A percentile compares a stretch with the other conserved stretches of the same genome.
These are phyloP conservation scores for Sugiyamaella castrensis DNA, from an alignment of 1,139 yeast genomes.

Conservation along the genomic window DNA sequence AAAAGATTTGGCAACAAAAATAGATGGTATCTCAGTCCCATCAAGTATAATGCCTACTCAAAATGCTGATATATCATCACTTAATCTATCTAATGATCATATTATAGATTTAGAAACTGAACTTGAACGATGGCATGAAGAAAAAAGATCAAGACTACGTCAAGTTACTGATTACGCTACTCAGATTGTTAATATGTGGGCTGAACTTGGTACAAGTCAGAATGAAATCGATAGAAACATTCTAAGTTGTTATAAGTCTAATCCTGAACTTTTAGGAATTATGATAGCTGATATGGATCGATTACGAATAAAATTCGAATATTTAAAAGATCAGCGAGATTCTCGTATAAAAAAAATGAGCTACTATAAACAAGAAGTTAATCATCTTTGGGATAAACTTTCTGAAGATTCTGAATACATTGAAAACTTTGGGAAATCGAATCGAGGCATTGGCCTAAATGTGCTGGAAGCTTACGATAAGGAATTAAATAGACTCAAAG, in stretches of 20 bases:
- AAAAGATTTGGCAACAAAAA: slow-evolving; percentile 19
- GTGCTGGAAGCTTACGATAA: slow-evolving; percentile 42
- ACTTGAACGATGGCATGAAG: slow-evolving; percentile 29
- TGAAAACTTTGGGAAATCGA: slow-evolving; percentile 29
- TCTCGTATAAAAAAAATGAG: slow-evolving; percentile 17
- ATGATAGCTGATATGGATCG: slow-evolving; percentile 26
- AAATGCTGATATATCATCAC: slow-evolving; percentile 14
- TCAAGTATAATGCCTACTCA: slow-evolving; percentile 20
- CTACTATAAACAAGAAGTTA: slow-evolving; percentile 17
- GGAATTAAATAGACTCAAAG: slow-evolving; percentile 58
- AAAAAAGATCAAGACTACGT: slow-evolving; percentile 27
- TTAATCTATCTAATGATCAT: slow-evolving; percentile 20
- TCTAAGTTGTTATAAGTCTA: slow-evolving; percentile 25
- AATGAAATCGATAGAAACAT: slow-evolving; percentile 31
- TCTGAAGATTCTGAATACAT: slow-evolving; percentile 20
- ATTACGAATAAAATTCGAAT: slow-evolving; percentile 27
- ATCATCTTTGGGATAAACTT: slow-evolving; percentile 34
- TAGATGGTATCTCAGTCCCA: slow-evolving; percentile 25
- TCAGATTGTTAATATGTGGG: slow-evolving; percentile 35
- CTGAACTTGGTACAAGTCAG: slow-evolving; percentile 38
- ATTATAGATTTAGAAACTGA: slow-evolving; percentile 31
- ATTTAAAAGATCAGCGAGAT: slow-evolving; percentile 34
- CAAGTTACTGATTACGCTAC: slow-evolving; percentile 26
- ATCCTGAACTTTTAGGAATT: slow-evolving; percentile 33
- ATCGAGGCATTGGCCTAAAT: slow-evolving; percentile 36